Percentiles rank a stretch among this genome's conserved stretches.
phyloP scores from a whole-genome alignment of 1,284 basidiomycete species.

The Microbotryomycetes sp. region DNA sequence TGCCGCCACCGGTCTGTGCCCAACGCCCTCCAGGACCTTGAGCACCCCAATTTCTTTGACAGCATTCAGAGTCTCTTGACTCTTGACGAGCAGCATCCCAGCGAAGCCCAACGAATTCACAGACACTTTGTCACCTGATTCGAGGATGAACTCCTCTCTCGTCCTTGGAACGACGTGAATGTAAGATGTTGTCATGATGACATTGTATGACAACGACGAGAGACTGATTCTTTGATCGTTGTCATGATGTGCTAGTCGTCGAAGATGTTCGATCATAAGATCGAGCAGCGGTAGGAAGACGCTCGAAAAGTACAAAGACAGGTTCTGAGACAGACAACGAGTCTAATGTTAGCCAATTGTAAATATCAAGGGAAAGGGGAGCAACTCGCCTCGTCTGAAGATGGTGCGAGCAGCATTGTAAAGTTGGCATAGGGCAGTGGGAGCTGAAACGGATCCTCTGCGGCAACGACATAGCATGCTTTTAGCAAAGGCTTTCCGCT shows the following conservation, averaged over 20 bases:
- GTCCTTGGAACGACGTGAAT: conserved; percentile 33
- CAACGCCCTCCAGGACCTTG: conserved; percentile 39
- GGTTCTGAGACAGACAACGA: not conserved
- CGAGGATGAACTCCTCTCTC: conserved; percentile 14
- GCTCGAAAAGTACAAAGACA: conserved; percentile 23
- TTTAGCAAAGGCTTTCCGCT: too few relatives aligned
- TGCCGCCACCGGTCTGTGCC: conserved; percentile 47
- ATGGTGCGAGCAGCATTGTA: conserved; percentile 17
- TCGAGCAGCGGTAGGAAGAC: conserved; percentile 33
- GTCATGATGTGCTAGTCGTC: conserved; percentile 14
- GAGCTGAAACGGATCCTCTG: conserved; percentile 25
- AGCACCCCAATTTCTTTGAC: conserved; percentile 38
- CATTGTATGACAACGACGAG: conserved; percentile 35
- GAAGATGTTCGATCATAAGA: conserved; percentile 35
- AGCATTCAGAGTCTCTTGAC: conserved; percentile 18
- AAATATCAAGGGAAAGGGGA: not conserved
- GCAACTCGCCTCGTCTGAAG: not conserved
- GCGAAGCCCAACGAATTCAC: conserved; percentile 36
- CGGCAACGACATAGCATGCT: too few relatives aligned
- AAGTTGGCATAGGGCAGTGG: conserved; percentile 34
- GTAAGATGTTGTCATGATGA: conserved; percentile 33
- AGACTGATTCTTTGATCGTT: conserved; percentile 7
- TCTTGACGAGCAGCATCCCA: conserved; percentile 35
- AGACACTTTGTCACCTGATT: conserved; percentile 10
- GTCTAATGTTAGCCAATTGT: not conserved